Percentiles rank a stretch among this genome's conserved stretches.
phyloP scores from a whole-genome alignment of 2,329 filamentous ascomycete species.

The Aspergillus udagawae region DNA sequence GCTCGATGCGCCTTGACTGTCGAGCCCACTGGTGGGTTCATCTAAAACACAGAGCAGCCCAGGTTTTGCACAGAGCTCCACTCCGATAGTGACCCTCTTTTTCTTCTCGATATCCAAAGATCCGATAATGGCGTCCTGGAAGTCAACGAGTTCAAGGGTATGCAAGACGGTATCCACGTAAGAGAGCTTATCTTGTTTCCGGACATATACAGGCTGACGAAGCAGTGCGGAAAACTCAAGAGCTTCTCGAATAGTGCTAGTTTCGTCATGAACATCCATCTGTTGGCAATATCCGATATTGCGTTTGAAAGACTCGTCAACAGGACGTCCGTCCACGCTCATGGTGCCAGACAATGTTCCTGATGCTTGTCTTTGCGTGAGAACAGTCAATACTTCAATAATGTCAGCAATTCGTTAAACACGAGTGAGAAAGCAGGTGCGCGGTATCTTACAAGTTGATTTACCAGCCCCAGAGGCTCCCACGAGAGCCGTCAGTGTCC shows the following conservation, averaged over 20 bases:
- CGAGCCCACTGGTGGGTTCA: too few relatives aligned
- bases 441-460: conserved; percentile 27
- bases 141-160: conserved; percentile 55
- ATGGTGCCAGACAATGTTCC: conserved; percentile 59
- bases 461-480: conserved; percentile 75
- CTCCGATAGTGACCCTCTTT: conserved; percentile 65
- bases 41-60: too few relatives aligned
- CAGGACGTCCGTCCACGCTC: conserved; percentile 57
- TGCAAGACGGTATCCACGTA: conserved; percentile 61
- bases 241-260: conserved; percentile 61
- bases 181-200: conserved; percentile 54
- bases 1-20: conserved; percentile 47
- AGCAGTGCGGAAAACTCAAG: conserved; percentile 62
- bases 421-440: background rate
- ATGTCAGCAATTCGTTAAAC: background rate
- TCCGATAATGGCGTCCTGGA: conserved; percentile 60
- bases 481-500: conserved; percentile 71
- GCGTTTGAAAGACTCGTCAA: conserved; percentile 58
- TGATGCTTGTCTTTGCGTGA: conserved; percentile 63
- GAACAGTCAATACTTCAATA: conserved; percentile 63
- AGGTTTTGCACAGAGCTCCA: conserved; percentile 64
- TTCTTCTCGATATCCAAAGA: conserved; percentile 62
- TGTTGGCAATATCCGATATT: conserved; percentile 67
- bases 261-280: conserved; percentile 64
- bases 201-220: conserved; percentile 49